Conservation (phyloP, 2,329 filamentous ascomycete species). For the Sclerotiophoma versabilis region DNA sequence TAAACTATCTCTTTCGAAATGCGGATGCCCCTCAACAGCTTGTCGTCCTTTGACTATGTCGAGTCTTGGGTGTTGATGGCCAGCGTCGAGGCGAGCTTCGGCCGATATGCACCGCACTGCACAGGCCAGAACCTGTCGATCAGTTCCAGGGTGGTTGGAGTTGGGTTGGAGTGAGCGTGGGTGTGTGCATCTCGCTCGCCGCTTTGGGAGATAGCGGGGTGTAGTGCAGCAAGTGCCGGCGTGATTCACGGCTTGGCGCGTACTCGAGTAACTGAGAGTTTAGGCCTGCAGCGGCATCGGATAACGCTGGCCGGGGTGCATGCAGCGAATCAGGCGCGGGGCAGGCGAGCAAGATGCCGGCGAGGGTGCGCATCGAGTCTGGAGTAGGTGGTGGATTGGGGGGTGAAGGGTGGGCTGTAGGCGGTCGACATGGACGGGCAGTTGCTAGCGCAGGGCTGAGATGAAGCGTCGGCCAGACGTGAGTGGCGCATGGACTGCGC, state of each 20-base stretch:
- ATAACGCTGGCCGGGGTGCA: not conserved
- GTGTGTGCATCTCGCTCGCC: slow-evolving; percentile 10
- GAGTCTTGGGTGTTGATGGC: not conserved
- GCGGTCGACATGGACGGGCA: not conserved
- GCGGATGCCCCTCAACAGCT: not conserved
- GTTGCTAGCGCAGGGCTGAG: slow-evolving; percentile 2
- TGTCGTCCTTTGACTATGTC: not conserved
- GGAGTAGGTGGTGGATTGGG: not conserved
- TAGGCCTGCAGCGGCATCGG: not conserved
- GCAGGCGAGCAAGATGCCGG: not conserved
- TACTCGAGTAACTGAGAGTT: not conserved
- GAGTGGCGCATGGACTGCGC: slow-evolving; percentile 16
- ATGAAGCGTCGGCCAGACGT: slow-evolving; percentile 5
- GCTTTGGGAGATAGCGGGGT: slow-evolving; percentile 28
- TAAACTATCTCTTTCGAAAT: slow-evolving; percentile 2
- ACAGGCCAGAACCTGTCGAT: not conserved
- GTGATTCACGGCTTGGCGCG: slow-evolving; percentile 3
- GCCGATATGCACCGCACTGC: not conserved
- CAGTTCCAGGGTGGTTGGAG: not conserved
- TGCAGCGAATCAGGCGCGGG: slow-evolving; percentile 4
- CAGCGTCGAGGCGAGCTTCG: not conserved
- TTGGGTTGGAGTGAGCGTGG: slow-evolving; percentile 4
- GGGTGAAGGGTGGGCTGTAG: no score
- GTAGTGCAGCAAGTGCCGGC: not conserved
- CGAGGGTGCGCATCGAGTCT: not conserved